Evolutionary conservation across 371 early-diverging fungal species (phyloP).

Genomic region (Mortierella sp.): DNA sequence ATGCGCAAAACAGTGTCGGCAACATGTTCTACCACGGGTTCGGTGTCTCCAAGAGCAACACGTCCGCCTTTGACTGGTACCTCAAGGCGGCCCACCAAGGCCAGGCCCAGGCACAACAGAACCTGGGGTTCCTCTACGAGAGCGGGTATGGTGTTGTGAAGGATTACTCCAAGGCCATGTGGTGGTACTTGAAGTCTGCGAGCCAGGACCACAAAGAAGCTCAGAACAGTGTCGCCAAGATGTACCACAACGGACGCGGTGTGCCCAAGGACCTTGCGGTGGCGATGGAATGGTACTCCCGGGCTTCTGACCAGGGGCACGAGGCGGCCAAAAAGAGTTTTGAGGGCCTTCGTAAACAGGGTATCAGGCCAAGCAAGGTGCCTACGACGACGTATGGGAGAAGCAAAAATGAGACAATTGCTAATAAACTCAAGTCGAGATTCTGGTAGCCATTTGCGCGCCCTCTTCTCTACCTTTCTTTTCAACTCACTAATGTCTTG

Average conservation of each 20-base stretch:
- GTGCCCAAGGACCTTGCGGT: neutral
- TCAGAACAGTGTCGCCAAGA: neutral
- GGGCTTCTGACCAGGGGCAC: neutral
- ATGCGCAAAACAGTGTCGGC: constrained; percentile 63
- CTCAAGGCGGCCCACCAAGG: constrained; percentile 16
- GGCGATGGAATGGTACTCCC: constrained; percentile 2
- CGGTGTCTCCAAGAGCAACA: constrained; percentile 1
- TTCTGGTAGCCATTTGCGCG: neutral
- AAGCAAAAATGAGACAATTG: neutral
- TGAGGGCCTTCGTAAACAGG: neutral
- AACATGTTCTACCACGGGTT: constrained; percentile 40
- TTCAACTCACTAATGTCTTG: too few species aligned
- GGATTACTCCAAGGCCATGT: constrained; percentile 58
- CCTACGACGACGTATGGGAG: too few species aligned
- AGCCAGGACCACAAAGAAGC: constrained; percentile 57
- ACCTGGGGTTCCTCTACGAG: constrained; percentile 62
- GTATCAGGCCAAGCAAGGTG: neutral
- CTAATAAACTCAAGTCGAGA: neutral
- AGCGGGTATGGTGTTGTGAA: constrained; percentile 62
- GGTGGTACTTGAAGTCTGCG: constrained; percentile 63
- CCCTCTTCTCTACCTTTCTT: neutral
- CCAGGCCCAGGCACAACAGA: constrained; percentile 47
- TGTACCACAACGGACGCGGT: neutral
- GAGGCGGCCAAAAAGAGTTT: neutral
- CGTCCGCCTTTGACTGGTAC: constrained; percentile 9